phyloP scores from a whole-genome alignment of 331 rosid species.

The Malus hybrid region DNA sequence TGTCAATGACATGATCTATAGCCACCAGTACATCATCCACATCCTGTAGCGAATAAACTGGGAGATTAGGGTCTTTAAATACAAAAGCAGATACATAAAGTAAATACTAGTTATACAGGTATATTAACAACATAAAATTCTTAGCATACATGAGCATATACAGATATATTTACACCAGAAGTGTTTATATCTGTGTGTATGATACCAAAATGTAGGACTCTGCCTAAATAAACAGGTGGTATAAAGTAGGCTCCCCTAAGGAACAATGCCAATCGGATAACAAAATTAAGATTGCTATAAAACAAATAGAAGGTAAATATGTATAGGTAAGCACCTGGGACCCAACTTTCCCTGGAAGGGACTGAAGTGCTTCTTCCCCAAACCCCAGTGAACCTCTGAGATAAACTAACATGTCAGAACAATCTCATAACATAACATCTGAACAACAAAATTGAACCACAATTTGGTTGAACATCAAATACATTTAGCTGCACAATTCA shows the following conservation, averaged over 20 bases:
- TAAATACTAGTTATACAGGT: not conserved
- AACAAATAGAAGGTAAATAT: conserved; percentile 2
- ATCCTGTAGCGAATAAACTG: conserved; percentile 46
- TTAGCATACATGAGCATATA: not conserved
- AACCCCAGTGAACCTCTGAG: conserved; percentile 88
- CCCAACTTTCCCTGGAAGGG: conserved; percentile 80
- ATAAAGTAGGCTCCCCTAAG: not conserved
- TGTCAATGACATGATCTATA: conserved; percentile 56
- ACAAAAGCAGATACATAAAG: not conserved
- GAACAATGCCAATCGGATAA: conserved; percentile 2
- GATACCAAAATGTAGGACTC: not conserved
- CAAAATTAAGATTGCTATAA: not conserved
- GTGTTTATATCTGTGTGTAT: not conserved
- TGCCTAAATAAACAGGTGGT: not conserved
- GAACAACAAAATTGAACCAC: not conserved
- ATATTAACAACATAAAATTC: not conserved
- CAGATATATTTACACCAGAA: not conserved
- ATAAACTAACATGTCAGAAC: conserved; percentile 23
- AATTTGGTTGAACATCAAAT: not conserved
- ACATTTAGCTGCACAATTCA: too few species aligned
- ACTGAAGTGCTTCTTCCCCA: conserved; percentile 97
- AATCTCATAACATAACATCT: not conserved
- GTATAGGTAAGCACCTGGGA: conserved; percentile 55
- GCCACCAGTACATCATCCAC: conserved; percentile 75
- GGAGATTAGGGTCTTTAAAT: conserved; percentile 14